Base-by-base conservation (phyloP, 805 yeast genomes). In the Scheffersomyces lignosus region DNA sequence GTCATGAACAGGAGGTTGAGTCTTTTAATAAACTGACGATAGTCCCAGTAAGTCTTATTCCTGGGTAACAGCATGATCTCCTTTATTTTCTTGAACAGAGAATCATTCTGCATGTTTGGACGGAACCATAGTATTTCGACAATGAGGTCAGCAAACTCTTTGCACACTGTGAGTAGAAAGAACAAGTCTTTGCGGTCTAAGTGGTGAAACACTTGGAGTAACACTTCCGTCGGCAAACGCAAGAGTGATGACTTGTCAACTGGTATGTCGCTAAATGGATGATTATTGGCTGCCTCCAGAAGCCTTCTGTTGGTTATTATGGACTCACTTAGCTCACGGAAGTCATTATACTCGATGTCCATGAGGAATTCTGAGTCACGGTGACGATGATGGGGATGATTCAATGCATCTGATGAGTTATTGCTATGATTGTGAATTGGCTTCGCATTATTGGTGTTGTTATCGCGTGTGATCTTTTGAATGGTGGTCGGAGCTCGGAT, bases 111-210 rank as follows among this genome's bases (percentile, higher is more conserved):
- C 59, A 87, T 71, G 29, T 77, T 77, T 3, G 97, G 96, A 41
- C 98, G 76, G 55, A 87, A 86, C 95, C 96, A 90, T 20, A 90
- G 66, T 28, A 83, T 71, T 51, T 87, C 96, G 8, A 88, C 80
- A 10, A 86, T 80, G 28, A 86, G 68, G 47, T 79, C 77, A 8
- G 89, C 85, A 84, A 96, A 89, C 43, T 80, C 75, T 49, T 78
- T 80, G 61, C 96, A 89, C 5, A 87, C 90, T 1, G 87, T 71
- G 43, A 87, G 64, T 15, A 83, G 60, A 10, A 78, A 69, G 18
- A 78, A 79, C 41, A 81, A 64, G 49, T 83, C 89, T 45, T 74
- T 78, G 28, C 83, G 72, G 32, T 73, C 78, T 34, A 84, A 62
- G 42, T 81, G 73, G 36, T 86, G 81, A 41, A 85, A 79, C 1